Conservation (phyloP, 805 yeast species). For the Yarrowia porcina region DNA sequence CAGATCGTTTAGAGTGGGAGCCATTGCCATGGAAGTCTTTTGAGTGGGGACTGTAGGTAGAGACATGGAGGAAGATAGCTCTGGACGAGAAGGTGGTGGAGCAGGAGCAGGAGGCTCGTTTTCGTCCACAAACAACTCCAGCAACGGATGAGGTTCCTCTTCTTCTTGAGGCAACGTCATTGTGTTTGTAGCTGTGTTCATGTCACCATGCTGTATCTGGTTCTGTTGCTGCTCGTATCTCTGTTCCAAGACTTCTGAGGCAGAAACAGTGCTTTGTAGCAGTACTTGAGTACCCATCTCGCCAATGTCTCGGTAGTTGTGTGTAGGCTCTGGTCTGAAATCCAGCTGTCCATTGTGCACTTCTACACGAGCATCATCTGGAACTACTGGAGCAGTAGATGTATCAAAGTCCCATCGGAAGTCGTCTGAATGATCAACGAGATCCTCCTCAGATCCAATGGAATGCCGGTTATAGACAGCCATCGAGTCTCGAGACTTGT, state of each 20-base stretch:
- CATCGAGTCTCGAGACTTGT: conserved; percentile 44
- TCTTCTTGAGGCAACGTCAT: conserved; percentile 30
- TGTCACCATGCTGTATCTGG: neutral
- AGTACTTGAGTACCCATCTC: neutral
- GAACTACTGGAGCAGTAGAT: neutral
- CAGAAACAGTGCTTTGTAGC: conserved; percentile 11
- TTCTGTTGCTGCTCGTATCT: neutral
- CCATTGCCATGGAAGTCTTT: neutral
- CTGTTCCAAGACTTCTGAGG: neutral
- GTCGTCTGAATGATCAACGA: conserved; percentile 31
- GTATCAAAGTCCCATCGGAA: conserved; percentile 82
- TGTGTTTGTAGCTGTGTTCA: conserved; percentile 1
- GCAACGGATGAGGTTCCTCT: conserved; percentile 69
- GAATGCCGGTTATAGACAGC: conserved; percentile 33
- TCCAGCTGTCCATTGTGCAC: conserved; percentile 15
- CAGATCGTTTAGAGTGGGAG: neutral
- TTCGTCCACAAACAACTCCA: conserved; percentile 63
- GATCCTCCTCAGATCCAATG: conserved; percentile 29
- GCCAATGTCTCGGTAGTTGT: conserved; percentile 13
- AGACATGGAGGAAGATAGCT: conserved; percentile 19
- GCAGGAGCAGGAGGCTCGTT: conserved; percentile 37
- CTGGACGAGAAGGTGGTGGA: conserved; percentile 1
- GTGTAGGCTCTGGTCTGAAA: conserved; percentile 1
- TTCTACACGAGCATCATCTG: conserved; percentile 10
- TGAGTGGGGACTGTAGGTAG: conserved; percentile 9